Percentiles rank a stretch among this genome's conserved stretches.
phyloP scores from a whole-genome alignment of 805 yeast genomes.

The Hanseniaspora thailandica region DNA sequence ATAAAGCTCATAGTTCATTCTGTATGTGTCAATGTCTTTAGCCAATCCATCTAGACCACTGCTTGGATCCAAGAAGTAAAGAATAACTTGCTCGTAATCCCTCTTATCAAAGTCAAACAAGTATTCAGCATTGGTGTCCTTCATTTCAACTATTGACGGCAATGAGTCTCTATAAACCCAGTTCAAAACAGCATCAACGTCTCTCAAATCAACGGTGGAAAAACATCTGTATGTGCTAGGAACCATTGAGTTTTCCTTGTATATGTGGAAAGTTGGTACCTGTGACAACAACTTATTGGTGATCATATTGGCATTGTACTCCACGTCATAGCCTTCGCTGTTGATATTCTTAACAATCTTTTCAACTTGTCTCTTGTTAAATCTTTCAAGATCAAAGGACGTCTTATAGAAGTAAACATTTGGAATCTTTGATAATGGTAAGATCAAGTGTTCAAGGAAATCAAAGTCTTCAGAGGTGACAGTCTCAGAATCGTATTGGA shows the following conservation, averaged over 20 bases:
- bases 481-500: constrained; percentile 41
- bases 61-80: constrained; percentile 21
- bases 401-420: constrained; percentile 45
- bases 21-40: constrained; percentile 19
- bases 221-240: constrained; percentile 48
- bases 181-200: constrained; percentile 34
- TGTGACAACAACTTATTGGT: constrained; percentile 44
- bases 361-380: constrained; percentile 29
- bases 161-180: constrained; percentile 41
- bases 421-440: constrained; percentile 47
- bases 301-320: constrained; percentile 32
- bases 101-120: constrained; percentile 19
- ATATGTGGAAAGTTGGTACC: constrained; percentile 49
- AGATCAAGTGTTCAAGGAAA: constrained; percentile 48
- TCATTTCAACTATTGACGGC: constrained; percentile 46
- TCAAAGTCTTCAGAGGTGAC: constrained; percentile 47
- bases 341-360: constrained; percentile 35
- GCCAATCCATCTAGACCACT: constrained; percentile 21
- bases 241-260: constrained; percentile 45
- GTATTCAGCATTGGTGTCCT: constrained; percentile 26
- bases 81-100: constrained; percentile 19
- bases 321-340: constrained; percentile 23
- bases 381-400: constrained; percentile 34
- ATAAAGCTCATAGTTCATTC: constrained; percentile 38
- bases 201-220: constrained; percentile 53